These are phyloP conservation scores for Isoetes engelmannii DNA, from an alignment of 83 land plant genomes.

Conservation along the genomic window DNA sequence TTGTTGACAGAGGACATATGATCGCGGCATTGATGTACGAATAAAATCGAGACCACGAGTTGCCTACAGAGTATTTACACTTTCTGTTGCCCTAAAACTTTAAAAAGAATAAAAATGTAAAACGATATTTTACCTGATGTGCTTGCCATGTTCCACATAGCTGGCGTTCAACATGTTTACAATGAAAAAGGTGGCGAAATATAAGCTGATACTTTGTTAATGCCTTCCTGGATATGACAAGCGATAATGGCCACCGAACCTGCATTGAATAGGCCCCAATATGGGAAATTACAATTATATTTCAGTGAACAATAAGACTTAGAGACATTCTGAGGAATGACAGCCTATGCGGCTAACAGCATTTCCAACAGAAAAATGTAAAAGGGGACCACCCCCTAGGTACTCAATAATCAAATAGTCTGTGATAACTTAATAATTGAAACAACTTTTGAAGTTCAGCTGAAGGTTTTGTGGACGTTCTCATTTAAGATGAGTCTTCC, in stretches of 20 bases:
- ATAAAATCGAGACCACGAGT: constrained; percentile 49
- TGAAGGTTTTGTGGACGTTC: no score
- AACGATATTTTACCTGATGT: constrained; percentile 58
- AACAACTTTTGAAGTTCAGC: no score
- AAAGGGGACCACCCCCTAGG: no score
- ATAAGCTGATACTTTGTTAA: constrained; percentile 92
- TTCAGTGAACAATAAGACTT: no score
- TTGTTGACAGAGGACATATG: constrained; percentile 85
- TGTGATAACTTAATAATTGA: no score
- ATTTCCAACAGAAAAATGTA: no score
- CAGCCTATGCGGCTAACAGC: no score
- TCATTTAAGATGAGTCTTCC: no score
- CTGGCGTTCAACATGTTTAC: constrained; percentile 89
- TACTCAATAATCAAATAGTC: no score
- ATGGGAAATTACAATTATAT: no score
- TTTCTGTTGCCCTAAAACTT: neutral
- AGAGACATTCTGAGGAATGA: no score
- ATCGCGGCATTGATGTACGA: constrained; percentile 77
- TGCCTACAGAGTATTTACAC: constrained; percentile 36
- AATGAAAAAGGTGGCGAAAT: constrained; percentile 88
- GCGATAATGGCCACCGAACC: constrained; percentile 95
- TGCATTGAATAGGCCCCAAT: no score
- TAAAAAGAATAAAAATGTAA: neutral
- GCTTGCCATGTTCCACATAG: constrained; percentile 96
- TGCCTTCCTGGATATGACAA: constrained; percentile 87